These are phyloP conservation scores for Alternaria triticimaculans DNA, from an alignment of 2,329 filamentous ascomycete genomes.

Conservation along the genomic window DNA sequence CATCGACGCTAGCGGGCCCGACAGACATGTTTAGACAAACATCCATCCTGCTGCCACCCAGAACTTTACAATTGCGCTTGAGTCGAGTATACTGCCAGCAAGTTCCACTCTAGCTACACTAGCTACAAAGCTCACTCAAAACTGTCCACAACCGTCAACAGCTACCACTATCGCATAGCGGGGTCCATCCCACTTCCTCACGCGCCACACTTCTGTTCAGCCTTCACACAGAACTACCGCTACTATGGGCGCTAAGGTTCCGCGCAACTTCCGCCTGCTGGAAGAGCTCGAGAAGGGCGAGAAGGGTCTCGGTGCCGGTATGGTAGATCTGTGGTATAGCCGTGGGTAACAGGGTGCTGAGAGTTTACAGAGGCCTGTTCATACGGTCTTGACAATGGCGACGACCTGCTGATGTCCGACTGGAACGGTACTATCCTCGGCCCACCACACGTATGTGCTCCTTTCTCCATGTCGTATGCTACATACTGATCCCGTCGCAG, in stretches of 20 bases:
- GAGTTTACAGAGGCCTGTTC: conserved; percentile 81
- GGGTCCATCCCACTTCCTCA: conserved; percentile 39
- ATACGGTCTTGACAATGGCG: conserved; percentile 91
- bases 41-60: conserved; percentile 14
- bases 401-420: conserved; percentile 96
- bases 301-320: conserved; percentile 92
- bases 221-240: conserved; percentile 14
- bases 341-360: conserved; percentile 8
- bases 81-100: neutral
- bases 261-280: conserved; percentile 93
- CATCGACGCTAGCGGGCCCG: conserved; percentile 15
- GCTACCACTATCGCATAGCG: conserved; percentile 31
- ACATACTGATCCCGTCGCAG: conserved; percentile 53
- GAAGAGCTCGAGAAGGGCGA: conserved; percentile 99
- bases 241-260: conserved; percentile 75
- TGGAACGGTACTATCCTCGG: conserved; percentile 99
- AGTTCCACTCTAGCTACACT: neutral
- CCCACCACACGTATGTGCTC: conserved; percentile 81
- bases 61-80: conserved; percentile 13
- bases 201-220: conserved; percentile 21
- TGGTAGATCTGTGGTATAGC: conserved; percentile 7
- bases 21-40: conserved; percentile 16
- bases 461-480: neutral
- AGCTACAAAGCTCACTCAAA: neutral
- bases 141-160: conserved; percentile 7